Base-by-base conservation (phyloP, 208 protist genomes). In the Leishmania major region DNA sequence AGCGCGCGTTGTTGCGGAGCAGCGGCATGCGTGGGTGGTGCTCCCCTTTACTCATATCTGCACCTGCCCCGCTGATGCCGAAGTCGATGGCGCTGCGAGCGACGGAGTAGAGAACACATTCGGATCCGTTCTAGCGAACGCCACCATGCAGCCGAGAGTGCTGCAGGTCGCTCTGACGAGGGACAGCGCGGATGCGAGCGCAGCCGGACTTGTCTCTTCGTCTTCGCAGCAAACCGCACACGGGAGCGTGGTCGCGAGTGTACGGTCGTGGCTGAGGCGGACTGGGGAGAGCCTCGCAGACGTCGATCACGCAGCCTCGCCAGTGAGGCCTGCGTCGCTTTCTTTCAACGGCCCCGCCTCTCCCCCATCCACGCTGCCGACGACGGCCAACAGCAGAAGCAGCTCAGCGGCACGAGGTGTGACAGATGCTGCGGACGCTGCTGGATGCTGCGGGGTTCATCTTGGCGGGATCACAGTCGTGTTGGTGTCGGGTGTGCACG, bases 1-100 rank as follows among this genome's bases (percentile, higher is more conserved):
- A 5, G 83, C 90, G 28, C 85, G 90, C 28, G 49, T 91, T n/a
- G 80, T 82, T 19, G 83, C 82, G n/a, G 90, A 93, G 80, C 81
- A 87, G 82, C 84, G 40, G 84, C 69, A 81, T 51, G 85, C 60
- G 70, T 90, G 78, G 83, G 79, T 55, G 40, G 84, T 76, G 67
- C 88, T 83, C 66, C 87, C 77, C 81, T 87, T 83, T 81, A 84
- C 73, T 69, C 77, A 78, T 45, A 79, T 67, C n/a, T 60, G 37
- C n/a, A 19, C 64, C 37, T 51, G 69, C 37, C 76, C 40, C 28
- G 40, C 70, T n/a, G n/a, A 74, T 51, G 45, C 45, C 2, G 11
- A 47, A 6, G 51, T 72, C 7, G 67, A 49, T 31, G 72, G 81
- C 35, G 51, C 53, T 5, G 45, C 43, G 11, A 49, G 10, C 59